Conservation (phyloP, 1,284 basidiomycete genomes). For the Mrakiaceae sp. region DNA sequence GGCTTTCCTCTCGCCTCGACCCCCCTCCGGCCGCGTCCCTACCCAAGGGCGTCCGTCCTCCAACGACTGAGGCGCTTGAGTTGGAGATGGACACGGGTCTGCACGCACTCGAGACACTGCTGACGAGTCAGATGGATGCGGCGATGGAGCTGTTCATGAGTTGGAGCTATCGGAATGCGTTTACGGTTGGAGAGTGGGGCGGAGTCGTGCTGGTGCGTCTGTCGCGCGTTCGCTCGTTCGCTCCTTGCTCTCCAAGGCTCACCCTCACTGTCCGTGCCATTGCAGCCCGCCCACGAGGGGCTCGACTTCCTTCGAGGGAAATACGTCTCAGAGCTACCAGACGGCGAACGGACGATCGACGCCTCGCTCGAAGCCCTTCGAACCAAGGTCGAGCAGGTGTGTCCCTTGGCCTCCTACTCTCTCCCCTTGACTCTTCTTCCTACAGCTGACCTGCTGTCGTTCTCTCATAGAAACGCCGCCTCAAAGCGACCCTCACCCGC, state of each 20-base stretch:
- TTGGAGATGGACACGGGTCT: conserved; percentile 21
- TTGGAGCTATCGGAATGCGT: conserved; percentile 33
- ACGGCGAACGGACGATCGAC: conserved; percentile 27
- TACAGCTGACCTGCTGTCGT: background rate
- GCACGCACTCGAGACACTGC: conserved; percentile 33
- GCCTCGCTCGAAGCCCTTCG: conserved; percentile 26
- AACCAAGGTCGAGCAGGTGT: conserved; percentile 31
- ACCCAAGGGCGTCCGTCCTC: background rate
- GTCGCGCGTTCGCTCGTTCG: too few species aligned
- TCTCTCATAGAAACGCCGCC: conserved; percentile 7
- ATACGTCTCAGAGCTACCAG: conserved; percentile 26
- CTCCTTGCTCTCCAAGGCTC: background rate
- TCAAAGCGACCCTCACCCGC: conserved; percentile 3
- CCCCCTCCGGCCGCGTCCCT: background rate
- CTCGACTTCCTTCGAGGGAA: conserved; percentile 33
- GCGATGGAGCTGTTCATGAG: conserved; percentile 34
- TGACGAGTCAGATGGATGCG: conserved; percentile 33
- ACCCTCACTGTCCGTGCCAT: background rate
- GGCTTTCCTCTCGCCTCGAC: conserved; percentile 1
- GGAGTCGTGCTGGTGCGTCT: conserved; percentile 32
- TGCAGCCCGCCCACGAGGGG: conserved; percentile 33
- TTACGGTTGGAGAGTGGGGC: conserved; percentile 30
- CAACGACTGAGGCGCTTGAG: conserved; percentile 6
- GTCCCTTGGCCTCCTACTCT: conserved; percentile 2
- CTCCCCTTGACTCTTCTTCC: background rate